A percentile compares a stretch with the other conserved stretches of the same genome.
Conservation (phyloP, 768 basidiomycete genomes). For the Lepiota venenata region DNA sequence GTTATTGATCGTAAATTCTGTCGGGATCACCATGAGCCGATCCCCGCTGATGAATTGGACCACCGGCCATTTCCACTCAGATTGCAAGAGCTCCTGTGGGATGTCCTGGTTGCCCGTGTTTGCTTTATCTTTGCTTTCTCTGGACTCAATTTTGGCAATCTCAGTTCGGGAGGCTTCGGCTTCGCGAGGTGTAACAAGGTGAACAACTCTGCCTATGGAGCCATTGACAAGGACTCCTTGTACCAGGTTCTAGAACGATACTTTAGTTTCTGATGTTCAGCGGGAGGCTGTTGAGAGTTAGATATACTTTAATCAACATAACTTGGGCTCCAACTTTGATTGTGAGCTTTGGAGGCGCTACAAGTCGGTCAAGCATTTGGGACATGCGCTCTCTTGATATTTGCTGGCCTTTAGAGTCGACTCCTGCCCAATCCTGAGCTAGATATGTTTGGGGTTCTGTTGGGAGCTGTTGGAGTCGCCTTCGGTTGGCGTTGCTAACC, state of each 20-base stretch:
- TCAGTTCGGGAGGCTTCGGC: slow-evolving; percentile 34
- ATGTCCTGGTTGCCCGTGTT: neutral
- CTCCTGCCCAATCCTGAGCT: slow-evolving; percentile 43
- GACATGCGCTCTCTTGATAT: slow-evolving; percentile 36
- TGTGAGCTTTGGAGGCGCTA: slow-evolving; percentile 45
- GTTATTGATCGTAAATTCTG: slow-evolving; percentile 63
- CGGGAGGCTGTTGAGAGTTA: neutral
- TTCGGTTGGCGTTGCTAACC: slow-evolving; percentile 66
- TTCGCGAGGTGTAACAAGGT: slow-evolving; percentile 41
- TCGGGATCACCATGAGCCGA: slow-evolving; percentile 46
- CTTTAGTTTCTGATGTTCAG: neutral
- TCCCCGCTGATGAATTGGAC: slow-evolving; percentile 53
- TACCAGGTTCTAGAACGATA: slow-evolving; percentile 50
- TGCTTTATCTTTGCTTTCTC: neutral
- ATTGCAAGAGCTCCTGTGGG: neutral
- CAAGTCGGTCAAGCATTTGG: slow-evolving; percentile 53
- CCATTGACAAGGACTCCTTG: slow-evolving; percentile 74
- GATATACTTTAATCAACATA: slow-evolving; percentile 67
- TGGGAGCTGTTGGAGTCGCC: slow-evolving; percentile 42
- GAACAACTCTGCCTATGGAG: slow-evolving; percentile 53
- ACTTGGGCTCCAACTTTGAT: slow-evolving; percentile 81
- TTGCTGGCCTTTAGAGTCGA: slow-evolving; percentile 37
- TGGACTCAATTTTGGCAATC: slow-evolving; percentile 26
- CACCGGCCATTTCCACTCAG: slow-evolving; percentile 45
- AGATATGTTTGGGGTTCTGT: slow-evolving; percentile 35